A percentile compares a stretch with the other conserved stretches of the same genome.
These are phyloP conservation scores for Mortierella sp. DNA, from an alignment of 371 early-diverging fungal genomes.

Conservation along the genomic window DNA sequence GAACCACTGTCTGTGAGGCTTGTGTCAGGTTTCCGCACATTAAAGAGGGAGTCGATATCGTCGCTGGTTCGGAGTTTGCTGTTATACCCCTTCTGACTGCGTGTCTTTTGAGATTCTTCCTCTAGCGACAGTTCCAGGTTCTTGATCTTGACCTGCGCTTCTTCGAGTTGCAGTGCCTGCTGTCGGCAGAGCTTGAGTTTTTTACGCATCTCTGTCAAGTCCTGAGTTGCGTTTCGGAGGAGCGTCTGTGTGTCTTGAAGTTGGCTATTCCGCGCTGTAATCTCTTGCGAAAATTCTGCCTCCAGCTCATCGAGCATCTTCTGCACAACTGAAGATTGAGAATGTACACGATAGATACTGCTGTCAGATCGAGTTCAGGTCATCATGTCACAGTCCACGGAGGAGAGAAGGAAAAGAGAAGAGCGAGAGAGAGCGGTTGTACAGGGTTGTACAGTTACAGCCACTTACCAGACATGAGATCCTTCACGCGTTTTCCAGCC, in stretches of 20 bases:
- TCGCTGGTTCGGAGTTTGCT: conserved; percentile 7
- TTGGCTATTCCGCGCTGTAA: conserved; percentile 69
- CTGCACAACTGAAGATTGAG: conserved; percentile 65
- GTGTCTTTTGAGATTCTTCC: conserved; percentile 31
- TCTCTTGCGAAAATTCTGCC: conserved; percentile 69
- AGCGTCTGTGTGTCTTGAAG: conserved; percentile 69
- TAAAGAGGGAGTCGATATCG: conserved; percentile 15
- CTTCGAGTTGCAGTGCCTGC: conserved; percentile 65
- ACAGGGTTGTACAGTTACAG: not conserved
- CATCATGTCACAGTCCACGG: no score
- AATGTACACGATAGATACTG: not conserved
- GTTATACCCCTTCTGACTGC: conserved; percentile 35
- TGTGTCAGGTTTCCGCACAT: not conserved
- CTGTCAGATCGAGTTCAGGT: not conserved
- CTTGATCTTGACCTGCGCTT: conserved; percentile 63
- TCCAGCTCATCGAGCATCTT: conserved; percentile 78
- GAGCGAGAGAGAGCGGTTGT: no score
- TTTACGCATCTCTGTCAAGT: conserved; percentile 74
- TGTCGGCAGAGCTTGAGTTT: conserved; percentile 65
- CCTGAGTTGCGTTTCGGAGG: conserved; percentile 68
- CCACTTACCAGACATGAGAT: conserved; percentile 65
- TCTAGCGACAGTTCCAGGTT: conserved; percentile 62
- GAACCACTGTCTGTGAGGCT: not conserved
- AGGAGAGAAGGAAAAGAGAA: no score
- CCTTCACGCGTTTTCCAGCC: conserved; percentile 58